phyloP scores from a whole-genome alignment of 306 rosid genomes.

The Hylodesmum podocarpum region DNA sequence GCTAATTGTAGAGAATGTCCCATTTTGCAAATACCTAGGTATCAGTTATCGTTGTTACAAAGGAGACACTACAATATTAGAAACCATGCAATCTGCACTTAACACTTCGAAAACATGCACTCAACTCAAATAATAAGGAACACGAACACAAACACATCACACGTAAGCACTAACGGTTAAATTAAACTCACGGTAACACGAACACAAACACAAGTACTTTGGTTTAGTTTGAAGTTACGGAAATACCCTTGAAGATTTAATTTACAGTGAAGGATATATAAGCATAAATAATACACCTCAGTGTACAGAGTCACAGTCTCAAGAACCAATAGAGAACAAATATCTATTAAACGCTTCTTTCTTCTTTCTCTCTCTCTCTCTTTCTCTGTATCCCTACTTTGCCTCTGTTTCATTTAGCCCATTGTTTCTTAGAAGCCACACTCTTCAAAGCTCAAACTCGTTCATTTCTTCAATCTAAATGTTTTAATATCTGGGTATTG shows the following conservation, averaged over 20 bases:
- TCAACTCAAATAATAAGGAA: too few relatives aligned
- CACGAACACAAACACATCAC: background rate
- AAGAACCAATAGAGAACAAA: constrained; percentile 66
- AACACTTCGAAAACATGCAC: background rate
- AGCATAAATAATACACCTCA: background rate
- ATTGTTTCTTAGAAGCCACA: constrained; percentile 27
- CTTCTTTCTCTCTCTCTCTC: constrained; percentile 12
- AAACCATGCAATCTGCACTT: background rate
- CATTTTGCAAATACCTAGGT: background rate
- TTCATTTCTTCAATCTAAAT: constrained; percentile 39
- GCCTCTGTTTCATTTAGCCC: constrained; percentile 47
- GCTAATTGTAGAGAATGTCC: background rate
- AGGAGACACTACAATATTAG: background rate
- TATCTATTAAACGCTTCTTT: constrained; percentile 48
- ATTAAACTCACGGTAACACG: background rate
- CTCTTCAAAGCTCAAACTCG: constrained; percentile 17
- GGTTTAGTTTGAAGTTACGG: background rate
- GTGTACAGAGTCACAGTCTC: constrained; percentile 41
- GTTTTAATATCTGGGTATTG: constrained; percentile 48
- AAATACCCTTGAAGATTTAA: background rate
- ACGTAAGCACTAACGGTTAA: background rate
- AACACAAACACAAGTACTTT: background rate
- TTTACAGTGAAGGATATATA: background rate
- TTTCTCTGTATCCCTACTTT: constrained; percentile 26
- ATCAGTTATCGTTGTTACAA: constrained; percentile 12